Evolutionary conservation across 116 monocot genomes (phyloP).

Genomic region (Papilionanthe hybrid): DNA sequence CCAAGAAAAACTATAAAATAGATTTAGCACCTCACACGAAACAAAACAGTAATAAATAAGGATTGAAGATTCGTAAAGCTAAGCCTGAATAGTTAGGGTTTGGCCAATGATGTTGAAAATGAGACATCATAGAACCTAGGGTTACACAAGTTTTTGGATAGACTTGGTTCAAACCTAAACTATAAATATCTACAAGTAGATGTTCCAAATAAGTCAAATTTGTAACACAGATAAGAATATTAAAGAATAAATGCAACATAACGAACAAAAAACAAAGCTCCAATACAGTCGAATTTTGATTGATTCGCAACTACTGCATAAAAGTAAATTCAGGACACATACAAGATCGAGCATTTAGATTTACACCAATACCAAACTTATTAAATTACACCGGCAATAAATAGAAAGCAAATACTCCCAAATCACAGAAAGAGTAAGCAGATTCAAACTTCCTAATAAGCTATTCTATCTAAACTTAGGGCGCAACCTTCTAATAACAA

Average conservation of each 20-base stretch:
- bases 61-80: background rate
- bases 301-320: background rate
- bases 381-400: background rate
- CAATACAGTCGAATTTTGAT: background rate
- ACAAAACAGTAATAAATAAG: background rate
- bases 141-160: background rate
- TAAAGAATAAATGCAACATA: background rate
- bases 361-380: constrained; percentile 1
- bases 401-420: background rate
- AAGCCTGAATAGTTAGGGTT: background rate
- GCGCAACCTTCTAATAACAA: too few species aligned
- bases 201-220: background rate
- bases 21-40: background rate
- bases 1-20: background rate
- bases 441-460: too few species aligned
- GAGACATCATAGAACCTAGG: background rate
- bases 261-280: background rate
- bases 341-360: background rate
- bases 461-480: too few species aligned
- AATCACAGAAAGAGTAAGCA: too few species aligned
- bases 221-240: background rate
- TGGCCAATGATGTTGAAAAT: background rate
- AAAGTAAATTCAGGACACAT: background rate
- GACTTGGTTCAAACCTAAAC: background rate
- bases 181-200: background rate